These are phyloP conservation scores for Phlebiopsis flavidoalba DNA, from an alignment of 768 basidiomycete genomes.

Conservation along the genomic window DNA sequence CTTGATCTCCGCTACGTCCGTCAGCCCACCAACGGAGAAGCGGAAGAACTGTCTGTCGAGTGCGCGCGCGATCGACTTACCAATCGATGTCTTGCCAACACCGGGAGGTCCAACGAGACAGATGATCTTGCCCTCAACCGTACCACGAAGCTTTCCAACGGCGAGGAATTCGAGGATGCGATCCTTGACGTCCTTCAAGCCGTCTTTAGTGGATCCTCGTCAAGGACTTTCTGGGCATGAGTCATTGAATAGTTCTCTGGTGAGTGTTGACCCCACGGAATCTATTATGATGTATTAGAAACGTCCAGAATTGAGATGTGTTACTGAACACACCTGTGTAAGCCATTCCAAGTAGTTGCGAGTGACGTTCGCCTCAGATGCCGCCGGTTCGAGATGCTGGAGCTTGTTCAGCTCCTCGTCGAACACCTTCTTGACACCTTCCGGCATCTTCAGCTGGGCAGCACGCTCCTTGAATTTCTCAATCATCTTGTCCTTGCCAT, in stretches of 20 bases:
- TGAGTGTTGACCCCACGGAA: slow-evolving; percentile 96
- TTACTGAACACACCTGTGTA: slow-evolving; percentile 49
- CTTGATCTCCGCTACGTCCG: slow-evolving; percentile 98
- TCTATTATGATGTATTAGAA: slow-evolving; percentile 34
- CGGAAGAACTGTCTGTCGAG: slow-evolving; percentile 91
- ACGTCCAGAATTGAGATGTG: neutral
- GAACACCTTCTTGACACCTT: slow-evolving; percentile 85
- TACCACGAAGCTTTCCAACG: slow-evolving; percentile 90
- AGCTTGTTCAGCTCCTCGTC: slow-evolving; percentile 95
- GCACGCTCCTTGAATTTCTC: slow-evolving; percentile 91
- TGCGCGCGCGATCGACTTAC: slow-evolving; percentile 91
- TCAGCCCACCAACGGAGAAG: slow-evolving; percentile 94
- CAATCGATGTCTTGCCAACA: slow-evolving; percentile 96
- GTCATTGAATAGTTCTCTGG: slow-evolving; percentile 87
- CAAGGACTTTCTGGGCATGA: slow-evolving; percentile 78
- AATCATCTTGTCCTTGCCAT: slow-evolving; percentile 91
- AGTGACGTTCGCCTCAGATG: slow-evolving; percentile 90
- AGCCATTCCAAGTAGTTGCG: slow-evolving; percentile 94
- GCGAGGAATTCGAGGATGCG: slow-evolving; percentile 95
- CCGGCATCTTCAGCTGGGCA: slow-evolving; percentile 79
- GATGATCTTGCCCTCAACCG: slow-evolving; percentile 95
- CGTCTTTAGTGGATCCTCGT: slow-evolving; percentile 96
- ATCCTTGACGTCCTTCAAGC: slow-evolving; percentile 86
- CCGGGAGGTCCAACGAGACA: slow-evolving; percentile 96
- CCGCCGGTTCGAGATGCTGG: slow-evolving; percentile 82